phyloP scores from a whole-genome alignment of 768 basidiomycete genomes.

The Lentinula boryana region DNA sequence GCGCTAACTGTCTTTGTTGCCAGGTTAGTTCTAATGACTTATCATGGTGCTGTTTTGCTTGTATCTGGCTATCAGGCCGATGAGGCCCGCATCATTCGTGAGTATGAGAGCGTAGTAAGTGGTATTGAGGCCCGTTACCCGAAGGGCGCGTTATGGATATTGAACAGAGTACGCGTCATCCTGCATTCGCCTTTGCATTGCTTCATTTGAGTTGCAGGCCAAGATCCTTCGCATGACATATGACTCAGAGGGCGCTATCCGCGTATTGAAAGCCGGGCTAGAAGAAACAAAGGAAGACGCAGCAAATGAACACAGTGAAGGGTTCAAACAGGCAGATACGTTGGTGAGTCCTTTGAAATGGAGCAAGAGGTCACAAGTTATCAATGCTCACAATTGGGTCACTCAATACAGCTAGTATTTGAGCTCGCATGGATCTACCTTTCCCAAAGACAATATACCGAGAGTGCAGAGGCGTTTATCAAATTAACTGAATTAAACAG shows the following conservation, averaged over 20 bases:
- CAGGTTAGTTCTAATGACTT: conserved; percentile 77
- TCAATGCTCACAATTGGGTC: neutral
- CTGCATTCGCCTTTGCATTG: neutral
- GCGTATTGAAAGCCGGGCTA: conserved; percentile 53
- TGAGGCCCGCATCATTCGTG: conserved; percentile 52
- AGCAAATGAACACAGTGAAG: conserved; percentile 18
- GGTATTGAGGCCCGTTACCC: conserved; percentile 59
- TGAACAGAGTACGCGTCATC: conserved; percentile 48
- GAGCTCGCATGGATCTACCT: conserved; percentile 77
- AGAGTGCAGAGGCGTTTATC: conserved; percentile 63
- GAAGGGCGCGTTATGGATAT: conserved; percentile 63
- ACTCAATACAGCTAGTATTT: conserved; percentile 48
- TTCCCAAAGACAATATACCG: conserved; percentile 55
- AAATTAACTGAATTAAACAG: conserved; percentile 60
- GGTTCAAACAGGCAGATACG: conserved; percentile 69
- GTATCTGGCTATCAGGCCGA: conserved; percentile 75
- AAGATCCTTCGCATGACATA: conserved; percentile 70
- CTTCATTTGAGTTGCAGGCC: conserved; percentile 34
- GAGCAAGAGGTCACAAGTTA: neutral
- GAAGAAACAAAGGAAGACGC: conserved; percentile 34
- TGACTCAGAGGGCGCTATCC: conserved; percentile 61
- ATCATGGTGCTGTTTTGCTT: conserved; percentile 65
- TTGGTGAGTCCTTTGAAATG: conserved; percentile 35
- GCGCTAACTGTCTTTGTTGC: neutral
- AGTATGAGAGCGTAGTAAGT: conserved; percentile 57